Evolutionary conservation across 2,329 filamentous ascomycete genomes (phyloP), one percentile per base, ranked within the genome.

Genomic region (Hymenoscyphus infarciens): DNA sequence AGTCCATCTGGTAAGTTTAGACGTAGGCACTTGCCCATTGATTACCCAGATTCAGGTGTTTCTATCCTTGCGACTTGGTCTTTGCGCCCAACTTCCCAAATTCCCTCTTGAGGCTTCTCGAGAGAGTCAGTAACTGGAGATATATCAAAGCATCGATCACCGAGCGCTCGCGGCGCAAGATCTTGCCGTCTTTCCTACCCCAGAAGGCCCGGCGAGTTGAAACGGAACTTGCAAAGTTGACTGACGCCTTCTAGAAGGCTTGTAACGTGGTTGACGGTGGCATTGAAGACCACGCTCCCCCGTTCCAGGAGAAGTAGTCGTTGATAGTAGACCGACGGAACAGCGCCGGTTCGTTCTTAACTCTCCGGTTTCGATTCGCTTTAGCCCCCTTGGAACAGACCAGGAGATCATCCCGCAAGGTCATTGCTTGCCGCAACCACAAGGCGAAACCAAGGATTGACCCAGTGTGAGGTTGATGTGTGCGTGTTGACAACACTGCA

Each of bases 381-480:
- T 62, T 64, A 38, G 54, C 22, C 63, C 60, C 58, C 63, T 68
- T 68, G 64, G 64, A 68, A 63, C 63, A 67, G 66, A 59, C 49
- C 61, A 69, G 61, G 56, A 68, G 63, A 69, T 67, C 62, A 56
- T 54, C 58, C 27, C 39, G 60, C 70, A 72, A 68, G 68, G 70
- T 54, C 61, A 64, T 67, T 69, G 70, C 71, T 65, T 69, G 71
- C 65, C 52, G 57, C 39, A 61, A 11, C 55, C 31, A 54, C 49
- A 60, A 62, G 56, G 45, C 56, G n/a, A 61, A 52, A 61, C 62
- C 69, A 70, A 73, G 71, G 69, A 70, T 69, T 63, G 57, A 64
- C 70, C 68, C 57, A 66, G 70, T 54, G 71, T 49, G 55, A 45
- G 45, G 63, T 63, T 68, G 65, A 69, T 64, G 66, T 64, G 31